Conservation (phyloP, 306 rosid genomes). For the Hippophae rhamnoides region DNA sequence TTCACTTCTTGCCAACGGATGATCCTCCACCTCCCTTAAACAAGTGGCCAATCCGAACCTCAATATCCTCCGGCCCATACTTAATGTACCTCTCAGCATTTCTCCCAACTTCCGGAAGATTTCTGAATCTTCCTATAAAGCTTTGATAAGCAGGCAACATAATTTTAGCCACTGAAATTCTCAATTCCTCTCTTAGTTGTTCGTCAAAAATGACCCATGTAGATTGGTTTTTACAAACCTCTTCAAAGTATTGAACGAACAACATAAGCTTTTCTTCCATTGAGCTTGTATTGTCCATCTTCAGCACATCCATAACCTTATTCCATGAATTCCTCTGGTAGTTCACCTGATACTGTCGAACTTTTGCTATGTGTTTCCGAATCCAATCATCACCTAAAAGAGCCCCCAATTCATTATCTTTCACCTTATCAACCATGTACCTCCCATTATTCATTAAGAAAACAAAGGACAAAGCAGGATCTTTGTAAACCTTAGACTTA, state of each 20-base stretch:
- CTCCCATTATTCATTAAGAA: slow-evolving; percentile 89
- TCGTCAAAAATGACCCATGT: slow-evolving; percentile 63
- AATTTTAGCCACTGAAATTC: slow-evolving; percentile 41
- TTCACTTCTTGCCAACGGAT: slow-evolving; percentile 46
- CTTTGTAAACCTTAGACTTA: slow-evolving; percentile 70
- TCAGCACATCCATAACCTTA: slow-evolving; percentile 47
- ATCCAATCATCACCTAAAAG: slow-evolving; percentile 88
- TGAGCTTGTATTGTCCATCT: slow-evolving; percentile 35
- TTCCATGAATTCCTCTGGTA: slow-evolving; percentile 86
- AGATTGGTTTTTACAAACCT: slow-evolving; percentile 54
- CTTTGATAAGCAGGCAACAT: slow-evolving; percentile 61
- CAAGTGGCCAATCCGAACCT: slow-evolving; percentile 42
- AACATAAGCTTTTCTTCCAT: slow-evolving; percentile 69
- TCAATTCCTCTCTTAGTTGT: slow-evolving; percentile 65
- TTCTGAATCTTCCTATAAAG: slow-evolving; percentile 53
- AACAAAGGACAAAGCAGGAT: slow-evolving; percentile 52
- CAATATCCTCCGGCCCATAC: slow-evolving; percentile 44
- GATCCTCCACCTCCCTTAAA: slow-evolving; percentile 54
- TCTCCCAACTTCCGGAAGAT: slow-evolving; percentile 46
- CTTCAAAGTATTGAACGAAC: slow-evolving; percentile 60
- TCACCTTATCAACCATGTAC: slow-evolving; percentile 74
- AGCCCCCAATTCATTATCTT: slow-evolving; percentile 6
- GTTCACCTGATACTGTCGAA: slow-evolving; percentile 47
- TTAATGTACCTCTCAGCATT: slow-evolving; percentile 47
- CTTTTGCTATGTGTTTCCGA: slow-evolving; percentile 62